These are phyloP conservation scores for Irineochytrium annulatum DNA, from an alignment of 192 early-diverging fungal genomes.

Conservation along the genomic window DNA sequence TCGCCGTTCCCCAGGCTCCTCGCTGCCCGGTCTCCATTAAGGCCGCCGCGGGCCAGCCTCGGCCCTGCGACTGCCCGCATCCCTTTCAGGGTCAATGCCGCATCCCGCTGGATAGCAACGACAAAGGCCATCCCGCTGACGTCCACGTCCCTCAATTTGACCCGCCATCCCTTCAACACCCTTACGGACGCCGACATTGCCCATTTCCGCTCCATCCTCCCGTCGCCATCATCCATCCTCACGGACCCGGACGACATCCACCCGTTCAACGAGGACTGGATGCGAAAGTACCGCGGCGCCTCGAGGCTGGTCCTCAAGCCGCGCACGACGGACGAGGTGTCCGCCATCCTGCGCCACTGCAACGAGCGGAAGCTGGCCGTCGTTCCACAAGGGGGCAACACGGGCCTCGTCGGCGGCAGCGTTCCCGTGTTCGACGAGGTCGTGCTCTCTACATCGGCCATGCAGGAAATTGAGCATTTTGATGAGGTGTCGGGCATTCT, in stretches of 20 bases:
- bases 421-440: slow-evolving; percentile 96
- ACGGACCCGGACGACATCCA: slow-evolving; percentile 25
- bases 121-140: slow-evolving; percentile 10
- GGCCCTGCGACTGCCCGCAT: too few species aligned
- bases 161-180: slow-evolving; percentile 23
- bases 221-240: slow-evolving; percentile 3
- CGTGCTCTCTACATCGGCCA: slow-evolving; percentile 69
- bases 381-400: slow-evolving; percentile 98
- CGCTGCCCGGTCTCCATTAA: too few species aligned
- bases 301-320: slow-evolving; percentile 81
- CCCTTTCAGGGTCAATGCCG: too few species aligned
- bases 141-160: slow-evolving; percentile 18
- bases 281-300: slow-evolving; percentile 86
- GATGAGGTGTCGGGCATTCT: slow-evolving; percentile 71
- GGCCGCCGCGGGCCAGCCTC: too few species aligned
- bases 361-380: slow-evolving; percentile 80
- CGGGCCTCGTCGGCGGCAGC: slow-evolving; percentile 91
- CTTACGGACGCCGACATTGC: slow-evolving; percentile 25
- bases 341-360: slow-evolving; percentile 82
- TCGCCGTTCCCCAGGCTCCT: too few species aligned
- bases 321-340: slow-evolving; percentile 78
- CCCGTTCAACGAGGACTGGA: slow-evolving; percentile 72
- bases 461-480: slow-evolving; percentile 61
- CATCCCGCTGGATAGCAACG: too few species aligned
- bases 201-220: slow-evolving; percentile 21